A percentile compares a stretch with the other conserved stretches of the same genome.
phyloP scores from a whole-genome alignment of 1,284 basidiomycete species.

The Boletus semigastroideus region DNA sequence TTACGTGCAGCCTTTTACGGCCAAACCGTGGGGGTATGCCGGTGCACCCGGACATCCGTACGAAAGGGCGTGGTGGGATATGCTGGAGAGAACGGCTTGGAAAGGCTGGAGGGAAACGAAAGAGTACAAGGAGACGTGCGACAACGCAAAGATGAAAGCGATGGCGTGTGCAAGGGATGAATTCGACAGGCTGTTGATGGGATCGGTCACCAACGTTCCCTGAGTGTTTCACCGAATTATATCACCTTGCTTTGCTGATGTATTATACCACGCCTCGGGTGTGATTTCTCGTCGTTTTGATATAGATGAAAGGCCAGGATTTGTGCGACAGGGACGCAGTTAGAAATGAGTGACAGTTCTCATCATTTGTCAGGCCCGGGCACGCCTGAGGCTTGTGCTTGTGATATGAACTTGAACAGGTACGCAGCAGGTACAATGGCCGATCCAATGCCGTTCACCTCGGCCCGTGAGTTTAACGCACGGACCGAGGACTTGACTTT shows the following conservation, averaged over 20 bases:
- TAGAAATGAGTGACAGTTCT: too few relatives aligned
- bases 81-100: constrained; percentile 46
- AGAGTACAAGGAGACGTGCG: constrained; percentile 23
- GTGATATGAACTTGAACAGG: not conserved
- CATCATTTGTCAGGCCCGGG: constrained; percentile 1
- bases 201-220: not conserved
- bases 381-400: not conserved
- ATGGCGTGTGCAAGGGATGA: constrained; percentile 8
- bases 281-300: too few relatives aligned
- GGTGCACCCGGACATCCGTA: constrained; percentile 54
- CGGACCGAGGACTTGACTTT: too few relatives aligned
- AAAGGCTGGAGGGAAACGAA: constrained; percentile 34
- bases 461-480: too few relatives aligned
- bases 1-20: constrained; percentile 50
- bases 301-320: too few relatives aligned
- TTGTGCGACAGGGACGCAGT: too few relatives aligned
- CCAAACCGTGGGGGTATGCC: constrained; percentile 60
- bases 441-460: not conserved
- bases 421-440: not conserved
- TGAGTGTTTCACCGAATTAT: not conserved
- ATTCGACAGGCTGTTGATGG: constrained; percentile 4
- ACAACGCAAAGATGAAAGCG: constrained; percentile 10
- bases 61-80: constrained; percentile 47
- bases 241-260: not conserved
- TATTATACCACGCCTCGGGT: too few relatives aligned